A percentile compares a stretch with the other conserved stretches of the same genome.
phyloP scores from a whole-genome alignment of 2,329 filamentous ascomycete genomes.

The Pseudocercospora fuligena region DNA sequence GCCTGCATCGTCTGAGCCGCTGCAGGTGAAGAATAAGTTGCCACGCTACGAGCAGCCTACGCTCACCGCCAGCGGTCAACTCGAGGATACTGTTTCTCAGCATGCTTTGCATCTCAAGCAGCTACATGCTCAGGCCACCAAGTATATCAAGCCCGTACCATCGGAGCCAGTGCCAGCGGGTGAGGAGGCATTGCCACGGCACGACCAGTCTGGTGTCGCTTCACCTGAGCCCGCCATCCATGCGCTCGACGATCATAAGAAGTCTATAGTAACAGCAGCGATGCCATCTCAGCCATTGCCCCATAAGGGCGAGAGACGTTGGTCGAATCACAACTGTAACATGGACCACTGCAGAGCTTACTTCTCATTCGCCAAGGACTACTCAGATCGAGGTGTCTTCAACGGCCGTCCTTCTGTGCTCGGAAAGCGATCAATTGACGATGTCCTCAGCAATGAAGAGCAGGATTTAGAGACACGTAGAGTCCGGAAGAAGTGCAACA shows the following conservation, averaged over 20 bases:
- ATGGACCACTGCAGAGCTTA: neutral
- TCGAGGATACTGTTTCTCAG: neutral
- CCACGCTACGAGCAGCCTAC: neutral
- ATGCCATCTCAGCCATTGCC: neutral
- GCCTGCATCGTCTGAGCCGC: no score
- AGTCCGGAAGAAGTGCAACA: neutral
- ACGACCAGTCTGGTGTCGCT: neutral
- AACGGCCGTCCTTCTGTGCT: neutral
- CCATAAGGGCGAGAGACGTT: neutral
- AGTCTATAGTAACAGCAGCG: neutral
- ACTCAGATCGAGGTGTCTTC: neutral
- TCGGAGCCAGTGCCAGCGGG: neutral
- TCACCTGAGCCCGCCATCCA: neutral
- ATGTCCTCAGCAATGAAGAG: neutral
- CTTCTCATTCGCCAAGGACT: neutral
- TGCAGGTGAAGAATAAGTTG: no score
- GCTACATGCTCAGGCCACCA: neutral
- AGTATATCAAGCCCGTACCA: neutral
- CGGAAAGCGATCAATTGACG: neutral
- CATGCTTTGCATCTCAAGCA: neutral
- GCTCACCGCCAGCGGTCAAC: neutral
- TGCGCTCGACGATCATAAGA: neutral
- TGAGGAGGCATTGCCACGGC: neutral
- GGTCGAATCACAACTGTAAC: neutral
- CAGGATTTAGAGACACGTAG: neutral